phyloP scores from a whole-genome alignment of 2,329 filamentous ascomycete genomes.

The Fusarium duplospermum region DNA sequence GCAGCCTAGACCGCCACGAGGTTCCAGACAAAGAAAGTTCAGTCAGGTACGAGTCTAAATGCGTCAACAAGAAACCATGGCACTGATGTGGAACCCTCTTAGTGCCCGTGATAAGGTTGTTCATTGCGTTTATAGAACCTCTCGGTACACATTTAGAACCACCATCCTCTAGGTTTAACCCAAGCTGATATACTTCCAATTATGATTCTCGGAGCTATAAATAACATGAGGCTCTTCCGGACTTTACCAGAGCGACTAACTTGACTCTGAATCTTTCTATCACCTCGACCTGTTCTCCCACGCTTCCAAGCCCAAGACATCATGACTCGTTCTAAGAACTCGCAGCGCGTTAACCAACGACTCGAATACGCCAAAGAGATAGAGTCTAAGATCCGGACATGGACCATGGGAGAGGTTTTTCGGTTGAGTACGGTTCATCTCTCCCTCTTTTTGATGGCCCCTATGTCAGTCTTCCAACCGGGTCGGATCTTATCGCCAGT shows the following conservation, averaged over 20 bases:
- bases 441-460: not conserved
- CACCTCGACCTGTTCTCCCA: not conserved
- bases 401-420: not conserved
- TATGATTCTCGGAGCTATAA: not conserved
- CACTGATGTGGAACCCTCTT: not conserved
- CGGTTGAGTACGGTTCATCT: not conserved
- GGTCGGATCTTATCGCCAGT: not conserved
- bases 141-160: not conserved
- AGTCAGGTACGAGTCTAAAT: too few species aligned
- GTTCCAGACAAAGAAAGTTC: too few species aligned
- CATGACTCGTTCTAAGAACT: not conserved
- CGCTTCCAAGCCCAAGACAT: not conserved
- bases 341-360: not conserved
- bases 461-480: not conserved
- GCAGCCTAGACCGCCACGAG: too few species aligned
- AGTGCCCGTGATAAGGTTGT: too few species aligned
- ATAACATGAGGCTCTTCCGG: not conserved
- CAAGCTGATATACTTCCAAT: not conserved
- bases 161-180: not conserved
- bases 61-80: too few species aligned
- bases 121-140: not conserved
- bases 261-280: not conserved
- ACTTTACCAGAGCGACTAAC: not conserved
- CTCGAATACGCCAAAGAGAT: not conserved
- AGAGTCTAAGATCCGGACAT: not conserved